Evolutionary conservation across 2,329 filamentous ascomycete genomes (phyloP).

Genomic region (Parascedosporium putredinis): DNA sequence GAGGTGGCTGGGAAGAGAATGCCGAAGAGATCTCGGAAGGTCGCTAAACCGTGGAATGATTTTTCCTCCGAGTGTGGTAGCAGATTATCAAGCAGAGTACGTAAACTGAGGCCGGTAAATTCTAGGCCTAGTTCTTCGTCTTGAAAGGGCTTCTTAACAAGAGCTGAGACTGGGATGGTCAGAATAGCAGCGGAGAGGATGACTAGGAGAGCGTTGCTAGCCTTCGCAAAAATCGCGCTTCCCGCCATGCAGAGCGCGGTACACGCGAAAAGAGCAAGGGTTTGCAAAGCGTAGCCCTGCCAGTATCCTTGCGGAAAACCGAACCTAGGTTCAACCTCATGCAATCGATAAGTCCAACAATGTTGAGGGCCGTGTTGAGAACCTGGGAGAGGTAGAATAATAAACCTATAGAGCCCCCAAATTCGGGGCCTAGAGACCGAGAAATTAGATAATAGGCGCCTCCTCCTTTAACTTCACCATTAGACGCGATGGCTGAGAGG

Average conservation of each 20-base stretch:
- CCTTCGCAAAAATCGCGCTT: constrained; percentile 68
- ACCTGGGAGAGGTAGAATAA: constrained; percentile 87
- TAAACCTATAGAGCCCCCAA: constrained; percentile 78
- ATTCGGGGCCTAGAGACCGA: constrained; percentile 74
- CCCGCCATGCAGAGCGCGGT: constrained; percentile 69
- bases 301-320: constrained; percentile 62
- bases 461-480: constrained; percentile 78
- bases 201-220: constrained; percentile 65
- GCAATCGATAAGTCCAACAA: constrained; percentile 77
- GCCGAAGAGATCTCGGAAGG: constrained; percentile 73
- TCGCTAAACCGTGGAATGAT: constrained; percentile 52
- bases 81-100: constrained; percentile 65
- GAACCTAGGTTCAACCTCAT: constrained; percentile 61
- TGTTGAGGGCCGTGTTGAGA: constrained; percentile 78
- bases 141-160: constrained; percentile 57
- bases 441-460: constrained; percentile 87
- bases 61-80: constrained; percentile 57
- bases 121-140: constrained; percentile 52
- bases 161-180: constrained; percentile 72
- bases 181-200: constrained; percentile 63
- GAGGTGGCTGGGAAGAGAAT: constrained; percentile 65
- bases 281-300: constrained; percentile 68
- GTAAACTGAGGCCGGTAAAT: constrained; percentile 66
- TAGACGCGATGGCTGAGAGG: constrained; percentile 79
- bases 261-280: constrained; percentile 58